Percentiles rank a stretch among this genome's conserved stretches.
Conservation (phyloP, 768 basidiomycete species). For the Leccinum fibrillosum region DNA sequence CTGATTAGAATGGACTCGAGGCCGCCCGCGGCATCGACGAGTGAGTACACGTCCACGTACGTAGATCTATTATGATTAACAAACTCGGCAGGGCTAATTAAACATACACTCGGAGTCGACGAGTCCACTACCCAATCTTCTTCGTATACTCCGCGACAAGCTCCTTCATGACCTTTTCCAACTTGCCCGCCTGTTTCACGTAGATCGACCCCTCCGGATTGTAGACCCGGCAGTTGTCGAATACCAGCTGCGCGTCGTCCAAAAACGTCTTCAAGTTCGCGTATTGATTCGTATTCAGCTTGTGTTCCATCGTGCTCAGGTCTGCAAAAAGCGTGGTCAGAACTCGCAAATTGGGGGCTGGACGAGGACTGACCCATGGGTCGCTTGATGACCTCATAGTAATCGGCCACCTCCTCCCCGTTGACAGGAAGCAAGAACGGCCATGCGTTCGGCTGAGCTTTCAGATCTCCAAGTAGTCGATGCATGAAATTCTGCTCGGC, state of each 20-base stretch:
- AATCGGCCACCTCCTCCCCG: slow-evolving; percentile 76
- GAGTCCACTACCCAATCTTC: slow-evolving; percentile 8
- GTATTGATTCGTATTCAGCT: slow-evolving; percentile 88
- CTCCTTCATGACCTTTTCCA: slow-evolving; percentile 77
- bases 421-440: slow-evolving; percentile 84
- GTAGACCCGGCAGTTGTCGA: slow-evolving; percentile 86
- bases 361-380: slow-evolving; percentile 78
- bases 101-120: neutral
- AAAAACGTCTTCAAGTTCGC: slow-evolving; percentile 67
- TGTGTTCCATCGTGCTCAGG: slow-evolving; percentile 82
- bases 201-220: slow-evolving; percentile 82
- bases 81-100: neutral
- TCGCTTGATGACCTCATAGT: slow-evolving; percentile 81
- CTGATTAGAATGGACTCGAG: neutral
- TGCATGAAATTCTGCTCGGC: slow-evolving; percentile 68
- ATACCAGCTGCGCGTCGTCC: slow-evolving; percentile 79
- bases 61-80: neutral
- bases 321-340: slow-evolving; percentile 43
- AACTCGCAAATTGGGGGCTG: neutral
- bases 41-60: too few species aligned
- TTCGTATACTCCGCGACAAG: slow-evolving; percentile 34
- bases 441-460: slow-evolving; percentile 80
- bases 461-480: slow-evolving; percentile 73
- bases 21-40: neutral
- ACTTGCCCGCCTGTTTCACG: slow-evolving; percentile 76